Evolutionary conservation across 2,329 filamentous ascomycete species (phyloP).

Genomic region (Apiospora malaysiana): DNA sequence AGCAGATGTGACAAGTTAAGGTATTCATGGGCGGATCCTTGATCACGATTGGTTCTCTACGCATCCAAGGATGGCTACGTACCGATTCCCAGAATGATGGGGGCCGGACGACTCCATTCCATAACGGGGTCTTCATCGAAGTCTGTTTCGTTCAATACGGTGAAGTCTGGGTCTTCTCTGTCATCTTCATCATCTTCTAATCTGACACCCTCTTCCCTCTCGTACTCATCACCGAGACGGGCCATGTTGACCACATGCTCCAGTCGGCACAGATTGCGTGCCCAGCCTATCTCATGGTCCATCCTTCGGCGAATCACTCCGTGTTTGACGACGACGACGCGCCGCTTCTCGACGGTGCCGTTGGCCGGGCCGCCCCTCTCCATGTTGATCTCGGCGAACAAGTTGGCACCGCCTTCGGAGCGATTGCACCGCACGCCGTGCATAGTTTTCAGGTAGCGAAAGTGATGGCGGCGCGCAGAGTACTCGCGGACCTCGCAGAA

Average conservation of each 20-base stretch:
- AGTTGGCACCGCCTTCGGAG: background rate
- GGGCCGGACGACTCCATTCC: background rate
- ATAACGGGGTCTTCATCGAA: background rate
- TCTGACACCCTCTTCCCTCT: background rate
- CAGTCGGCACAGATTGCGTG: background rate
- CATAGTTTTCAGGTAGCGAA: background rate
- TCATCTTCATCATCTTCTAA: background rate
- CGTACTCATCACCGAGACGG: background rate
- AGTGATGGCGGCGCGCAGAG: background rate
- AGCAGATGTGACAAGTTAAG: conserved; percentile 20
- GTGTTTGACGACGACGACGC: conserved; percentile 5
- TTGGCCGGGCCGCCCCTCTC: too few relatives aligned
- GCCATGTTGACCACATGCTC: background rate
- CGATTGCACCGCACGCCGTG: background rate
- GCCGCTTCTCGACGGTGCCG: background rate
- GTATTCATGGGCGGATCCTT: background rate
- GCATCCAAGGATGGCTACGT: background rate
- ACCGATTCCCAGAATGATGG: background rate
- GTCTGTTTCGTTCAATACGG: background rate
- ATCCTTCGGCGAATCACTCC: background rate
- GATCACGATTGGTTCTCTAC: background rate
- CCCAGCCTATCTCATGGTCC: background rate
- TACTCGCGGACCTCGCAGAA: background rate
- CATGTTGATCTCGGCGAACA: background rate
- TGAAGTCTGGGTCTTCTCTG: background rate